These are phyloP conservation scores for Thermoascus crustaceus DNA, from an alignment of 2,329 filamentous ascomycete genomes.

Conservation along the genomic window DNA sequence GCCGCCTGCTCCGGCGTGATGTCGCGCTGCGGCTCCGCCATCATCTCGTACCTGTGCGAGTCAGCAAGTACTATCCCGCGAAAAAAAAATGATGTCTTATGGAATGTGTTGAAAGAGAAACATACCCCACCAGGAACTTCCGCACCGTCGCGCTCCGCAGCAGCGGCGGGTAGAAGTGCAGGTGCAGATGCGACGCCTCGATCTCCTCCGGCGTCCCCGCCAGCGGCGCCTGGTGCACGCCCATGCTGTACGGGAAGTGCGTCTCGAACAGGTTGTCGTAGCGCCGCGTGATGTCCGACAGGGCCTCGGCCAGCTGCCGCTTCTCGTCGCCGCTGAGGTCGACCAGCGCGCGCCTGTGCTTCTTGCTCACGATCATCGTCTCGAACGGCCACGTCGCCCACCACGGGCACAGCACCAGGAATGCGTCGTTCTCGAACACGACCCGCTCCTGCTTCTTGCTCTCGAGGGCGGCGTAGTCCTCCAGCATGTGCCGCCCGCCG, in stretches of 20 bases:
- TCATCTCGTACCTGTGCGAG: slow-evolving; percentile 64
- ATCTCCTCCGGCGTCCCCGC: slow-evolving; percentile 74
- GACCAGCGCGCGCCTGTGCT: slow-evolving; percentile 74
- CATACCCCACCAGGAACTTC: slow-evolving; percentile 82
- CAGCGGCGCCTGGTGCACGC: slow-evolving; percentile 89
- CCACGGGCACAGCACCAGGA: slow-evolving; percentile 88
- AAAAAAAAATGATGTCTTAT: not conserved
- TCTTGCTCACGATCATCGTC: slow-evolving; percentile 77
- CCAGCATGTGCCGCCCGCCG: slow-evolving; percentile 65
- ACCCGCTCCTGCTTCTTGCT: slow-evolving; percentile 72
- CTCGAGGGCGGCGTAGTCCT: slow-evolving; percentile 81
- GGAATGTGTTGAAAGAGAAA: slow-evolving; percentile 7
- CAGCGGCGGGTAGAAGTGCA: slow-evolving; percentile 95
- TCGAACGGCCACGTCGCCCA: slow-evolving; percentile 98
- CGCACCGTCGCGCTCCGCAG: slow-evolving; percentile 86
- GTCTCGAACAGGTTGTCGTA: slow-evolving; percentile 98
- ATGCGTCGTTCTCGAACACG: slow-evolving; percentile 78
- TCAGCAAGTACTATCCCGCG: no score
- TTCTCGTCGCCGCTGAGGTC: slow-evolving; percentile 69
- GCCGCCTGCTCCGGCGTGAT: slow-evolving; percentile 97
- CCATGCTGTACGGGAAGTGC: slow-evolving; percentile 93
- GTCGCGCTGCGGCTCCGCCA: slow-evolving; percentile 96
- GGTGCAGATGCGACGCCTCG: slow-evolving; percentile 82
- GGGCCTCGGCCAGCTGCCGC: slow-evolving; percentile 66
- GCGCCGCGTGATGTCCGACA: slow-evolving; percentile 78